Evolutionary conservation across 1,284 basidiomycete species (phyloP).

Genomic region (Rhodotorula glutinis): DNA sequence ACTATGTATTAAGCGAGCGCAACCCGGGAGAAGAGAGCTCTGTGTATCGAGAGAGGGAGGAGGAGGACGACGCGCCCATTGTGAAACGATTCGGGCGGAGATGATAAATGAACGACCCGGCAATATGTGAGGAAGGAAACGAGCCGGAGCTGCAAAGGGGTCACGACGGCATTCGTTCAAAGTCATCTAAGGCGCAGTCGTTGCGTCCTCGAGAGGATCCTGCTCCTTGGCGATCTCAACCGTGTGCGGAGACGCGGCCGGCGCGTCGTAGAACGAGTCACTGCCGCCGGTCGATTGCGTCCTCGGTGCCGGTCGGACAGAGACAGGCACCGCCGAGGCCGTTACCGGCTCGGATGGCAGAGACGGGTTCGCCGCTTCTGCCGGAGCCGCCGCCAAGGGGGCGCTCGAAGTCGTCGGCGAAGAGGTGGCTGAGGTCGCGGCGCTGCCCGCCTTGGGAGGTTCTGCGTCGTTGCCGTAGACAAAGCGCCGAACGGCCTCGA

Average conservation of each 20-base stretch:
- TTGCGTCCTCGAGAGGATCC: neutral
- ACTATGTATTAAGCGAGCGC: too few species aligned
- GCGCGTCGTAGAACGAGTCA: constrained; percentile 5
- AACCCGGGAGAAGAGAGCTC: too few species aligned
- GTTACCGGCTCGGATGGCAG: neutral
- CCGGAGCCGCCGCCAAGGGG: neutral
- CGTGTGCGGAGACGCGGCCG: neutral
- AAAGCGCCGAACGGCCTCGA: constrained; percentile 59
- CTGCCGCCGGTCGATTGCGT: neutral
- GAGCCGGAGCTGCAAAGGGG: too few species aligned
- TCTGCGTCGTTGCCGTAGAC: constrained; percentile 49
- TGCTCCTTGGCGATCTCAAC: neutral
- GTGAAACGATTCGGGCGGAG: too few species aligned
- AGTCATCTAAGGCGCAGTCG: too few species aligned
- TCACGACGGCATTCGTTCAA: too few species aligned
- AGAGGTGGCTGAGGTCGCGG: neutral
- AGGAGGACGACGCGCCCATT: too few species aligned
- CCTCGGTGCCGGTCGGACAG: neutral
- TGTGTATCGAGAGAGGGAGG: too few species aligned
- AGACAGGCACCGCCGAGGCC: neutral
- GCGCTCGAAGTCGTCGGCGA: neutral
- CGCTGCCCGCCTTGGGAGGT: constrained; percentile 6
- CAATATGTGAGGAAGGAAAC: too few species aligned
- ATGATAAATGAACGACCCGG: too few species aligned
- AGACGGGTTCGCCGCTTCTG: neutral